phyloP scores from a whole-genome alignment of 2,329 filamentous ascomycete genomes.

The Aspergillus fumigatiaffinis region DNA sequence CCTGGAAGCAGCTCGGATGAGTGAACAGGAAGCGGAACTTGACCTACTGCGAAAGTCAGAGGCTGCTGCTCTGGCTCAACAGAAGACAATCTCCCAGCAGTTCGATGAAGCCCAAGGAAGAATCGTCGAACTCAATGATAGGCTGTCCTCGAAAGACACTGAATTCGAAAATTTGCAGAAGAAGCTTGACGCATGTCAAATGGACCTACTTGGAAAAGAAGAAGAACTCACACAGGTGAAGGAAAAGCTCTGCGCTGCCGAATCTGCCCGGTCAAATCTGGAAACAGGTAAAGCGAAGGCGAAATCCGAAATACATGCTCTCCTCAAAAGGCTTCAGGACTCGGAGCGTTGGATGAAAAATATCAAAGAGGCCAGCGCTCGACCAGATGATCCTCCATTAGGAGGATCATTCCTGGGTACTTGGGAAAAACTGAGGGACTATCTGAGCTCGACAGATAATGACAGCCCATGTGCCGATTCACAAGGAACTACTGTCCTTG shows the following conservation, averaged over 20 bases:
- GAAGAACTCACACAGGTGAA: slow-evolving; percentile 23
- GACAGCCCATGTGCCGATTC: background rate
- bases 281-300: slow-evolving; percentile 18
- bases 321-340: slow-evolving; percentile 23
- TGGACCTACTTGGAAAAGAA: slow-evolving; percentile 20
- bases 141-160: slow-evolving; percentile 2
- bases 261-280: slow-evolving; percentile 12
- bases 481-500: background rate
- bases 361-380: slow-evolving; percentile 17
- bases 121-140: slow-evolving; percentile 19
- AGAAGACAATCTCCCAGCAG: slow-evolving; percentile 14
- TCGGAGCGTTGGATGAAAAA: slow-evolving; percentile 21
- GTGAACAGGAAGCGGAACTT: slow-evolving; percentile 15
- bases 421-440: slow-evolving; percentile 17
- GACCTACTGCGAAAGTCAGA: slow-evolving; percentile 21
- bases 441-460: slow-evolving; percentile 8
- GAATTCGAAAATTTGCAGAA: slow-evolving; percentile 10
- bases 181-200: slow-evolving; percentile 13
- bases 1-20: slow-evolving; percentile 11
- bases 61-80: slow-evolving; percentile 11
- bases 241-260: slow-evolving; percentile 9
- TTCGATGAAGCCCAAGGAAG: slow-evolving; percentile 19
- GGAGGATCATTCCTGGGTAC: slow-evolving; percentile 15
- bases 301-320: slow-evolving; percentile 21
- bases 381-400: slow-evolving; percentile 10